phyloP scores from a whole-genome alignment of 768 basidiomycete genomes.

The Clitopilus hobsonii region DNA sequence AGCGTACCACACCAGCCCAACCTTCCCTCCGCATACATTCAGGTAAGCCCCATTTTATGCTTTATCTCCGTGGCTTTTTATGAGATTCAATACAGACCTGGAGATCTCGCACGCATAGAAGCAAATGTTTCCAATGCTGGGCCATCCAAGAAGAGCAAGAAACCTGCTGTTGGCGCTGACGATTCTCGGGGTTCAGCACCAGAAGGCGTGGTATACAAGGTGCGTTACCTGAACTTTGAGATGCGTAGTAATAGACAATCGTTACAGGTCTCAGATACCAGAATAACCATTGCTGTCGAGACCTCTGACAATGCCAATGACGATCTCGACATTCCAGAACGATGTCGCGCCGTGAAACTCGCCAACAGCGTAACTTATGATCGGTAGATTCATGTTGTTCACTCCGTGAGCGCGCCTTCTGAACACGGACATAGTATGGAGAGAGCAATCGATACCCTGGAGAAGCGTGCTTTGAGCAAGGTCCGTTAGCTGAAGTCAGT shows the following conservation, averaged over 20 bases:
- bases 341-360: slow-evolving; percentile 81
- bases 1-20: slow-evolving; percentile 66
- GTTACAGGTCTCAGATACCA: slow-evolving; percentile 69
- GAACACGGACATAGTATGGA: slow-evolving; percentile 79
- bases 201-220: slow-evolving; percentile 90
- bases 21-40: slow-evolving; percentile 85
- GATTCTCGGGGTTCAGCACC: slow-evolving; percentile 36
- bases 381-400: slow-evolving; percentile 36
- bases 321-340: slow-evolving; percentile 78
- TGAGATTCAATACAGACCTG: slow-evolving; percentile 47
- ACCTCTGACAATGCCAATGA: slow-evolving; percentile 51
- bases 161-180: slow-evolving; percentile 19
- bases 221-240: slow-evolving; percentile 15
- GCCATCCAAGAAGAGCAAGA: slow-evolving; percentile 40
- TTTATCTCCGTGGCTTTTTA: slow-evolving; percentile 6
- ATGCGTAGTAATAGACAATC: background rate
- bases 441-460: slow-evolving; percentile 66
- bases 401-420: background rate
- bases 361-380: slow-evolving; percentile 93
- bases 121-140: slow-evolving; percentile 46
- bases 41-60: slow-evolving; percentile 37
- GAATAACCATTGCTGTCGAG: slow-evolving; percentile 78
- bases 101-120: slow-evolving; percentile 86
- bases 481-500: background rate
- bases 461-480: slow-evolving; percentile 32